A percentile compares a stretch with the other conserved stretches of the same genome.
phyloP scores from a whole-genome alignment of 352 stramenopile species.

The Blastocystis sp. region DNA sequence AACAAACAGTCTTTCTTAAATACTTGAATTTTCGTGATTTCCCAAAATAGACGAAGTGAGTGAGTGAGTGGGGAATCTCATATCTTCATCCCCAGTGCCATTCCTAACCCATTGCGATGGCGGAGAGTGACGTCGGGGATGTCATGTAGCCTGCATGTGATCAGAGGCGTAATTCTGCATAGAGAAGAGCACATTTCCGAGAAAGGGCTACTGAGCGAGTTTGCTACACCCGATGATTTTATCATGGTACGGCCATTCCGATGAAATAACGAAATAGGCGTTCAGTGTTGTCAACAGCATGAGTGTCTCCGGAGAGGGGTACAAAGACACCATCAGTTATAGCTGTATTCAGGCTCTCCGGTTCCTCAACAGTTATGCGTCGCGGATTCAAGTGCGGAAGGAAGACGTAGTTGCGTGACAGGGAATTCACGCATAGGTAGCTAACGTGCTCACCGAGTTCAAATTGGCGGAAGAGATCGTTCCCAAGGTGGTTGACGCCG shows the following conservation, averaged over 20 bases:
- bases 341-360: constrained; percentile 10
- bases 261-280: not conserved
- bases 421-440: not conserved
- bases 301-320: not conserved
- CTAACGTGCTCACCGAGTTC: constrained; percentile 17
- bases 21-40: too few relatives aligned
- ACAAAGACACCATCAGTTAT: not conserved
- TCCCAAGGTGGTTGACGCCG: constrained; percentile 12
- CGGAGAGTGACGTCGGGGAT: not conserved
- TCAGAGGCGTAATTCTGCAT: not conserved
- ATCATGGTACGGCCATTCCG: not conserved
- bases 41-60: too few relatives aligned
- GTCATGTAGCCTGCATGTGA: not conserved
- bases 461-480: constrained; percentile 18
- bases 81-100: too few relatives aligned
- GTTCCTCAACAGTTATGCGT: constrained; percentile 57
- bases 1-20: too few relatives aligned
- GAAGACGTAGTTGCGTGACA: constrained; percentile 16
- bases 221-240: constrained; percentile 24
- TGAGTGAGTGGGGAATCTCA: too few relatives aligned
- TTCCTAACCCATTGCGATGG: too few relatives aligned
- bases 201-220: constrained; percentile 32
- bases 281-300: constrained; percentile 53
- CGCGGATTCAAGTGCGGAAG: not conserved
- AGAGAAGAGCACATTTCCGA: constrained; percentile 12